Conservation (phyloP, 2,329 filamentous ascomycete genomes). For the Huntiella moniliformis region DNA sequence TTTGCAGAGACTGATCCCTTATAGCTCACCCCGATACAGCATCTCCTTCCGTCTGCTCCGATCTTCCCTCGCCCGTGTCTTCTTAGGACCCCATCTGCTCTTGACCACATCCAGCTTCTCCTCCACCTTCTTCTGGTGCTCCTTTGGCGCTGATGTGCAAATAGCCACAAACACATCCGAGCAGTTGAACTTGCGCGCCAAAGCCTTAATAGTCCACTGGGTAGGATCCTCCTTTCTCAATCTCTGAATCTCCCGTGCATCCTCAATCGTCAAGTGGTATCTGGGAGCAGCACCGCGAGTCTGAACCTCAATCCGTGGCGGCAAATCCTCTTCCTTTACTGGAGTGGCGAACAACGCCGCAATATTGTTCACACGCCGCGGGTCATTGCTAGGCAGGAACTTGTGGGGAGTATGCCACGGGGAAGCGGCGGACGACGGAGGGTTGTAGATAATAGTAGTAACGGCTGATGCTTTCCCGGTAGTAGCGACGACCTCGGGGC, state of each 20-base stretch:
- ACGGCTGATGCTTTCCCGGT: slow-evolving; percentile 5
- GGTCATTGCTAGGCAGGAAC: slow-evolving; percentile 40
- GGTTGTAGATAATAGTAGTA: slow-evolving; percentile 35
- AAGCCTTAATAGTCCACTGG: slow-evolving; percentile 32
- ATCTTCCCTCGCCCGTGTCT: slow-evolving; percentile 35
- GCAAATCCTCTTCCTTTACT: slow-evolving; percentile 12
- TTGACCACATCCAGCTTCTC: slow-evolving; percentile 28
- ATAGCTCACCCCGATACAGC: slow-evolving; percentile 33
- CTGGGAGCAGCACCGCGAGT: slow-evolving; percentile 17
- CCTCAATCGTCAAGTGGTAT: slow-evolving; percentile 34
- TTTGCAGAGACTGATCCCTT: slow-evolving; percentile 12
- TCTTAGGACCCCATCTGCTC: slow-evolving; percentile 38
- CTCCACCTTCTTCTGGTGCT: slow-evolving; percentile 28
- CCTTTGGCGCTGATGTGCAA: slow-evolving; percentile 29
- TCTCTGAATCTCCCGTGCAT: slow-evolving; percentile 41
- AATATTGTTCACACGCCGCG: slow-evolving; percentile 31
- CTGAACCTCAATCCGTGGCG: slow-evolving; percentile 12
- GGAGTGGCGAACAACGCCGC: slow-evolving; percentile 23
- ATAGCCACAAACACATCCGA: slow-evolving; percentile 38
- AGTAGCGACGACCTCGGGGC: slow-evolving; percentile 20
- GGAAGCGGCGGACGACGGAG: slow-evolving; percentile 33
- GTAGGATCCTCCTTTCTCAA: slow-evolving; percentile 34
- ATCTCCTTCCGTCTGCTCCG: slow-evolving; percentile 32
- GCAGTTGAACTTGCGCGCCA: slow-evolving; percentile 38
- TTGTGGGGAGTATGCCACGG: slow-evolving; percentile 47